These are phyloP conservation scores for Piromyces sp. DNA, from an alignment of 192 early-diverging fungal species.

Conservation along the genomic window DNA sequence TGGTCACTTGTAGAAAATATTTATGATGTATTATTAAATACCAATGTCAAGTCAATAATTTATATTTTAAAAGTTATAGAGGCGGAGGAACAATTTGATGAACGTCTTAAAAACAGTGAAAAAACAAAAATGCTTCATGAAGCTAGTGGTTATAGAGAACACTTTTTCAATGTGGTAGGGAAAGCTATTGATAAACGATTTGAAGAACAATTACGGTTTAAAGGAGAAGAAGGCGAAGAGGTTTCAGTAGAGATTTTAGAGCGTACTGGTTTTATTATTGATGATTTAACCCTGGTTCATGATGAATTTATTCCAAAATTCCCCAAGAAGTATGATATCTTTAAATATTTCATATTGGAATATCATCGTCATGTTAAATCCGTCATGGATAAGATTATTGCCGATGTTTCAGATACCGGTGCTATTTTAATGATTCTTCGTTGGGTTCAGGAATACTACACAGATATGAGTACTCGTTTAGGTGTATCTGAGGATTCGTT, in stretches of 20 bases:
- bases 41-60: slow-evolving; percentile 57
- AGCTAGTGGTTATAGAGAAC: slow-evolving; percentile 39
- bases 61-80: slow-evolving; percentile 88
- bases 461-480: slow-evolving; percentile 67
- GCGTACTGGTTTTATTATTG: slow-evolving; percentile 65
- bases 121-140: slow-evolving; percentile 19
- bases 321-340: slow-evolving; percentile 84
- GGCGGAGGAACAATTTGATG: slow-evolving; percentile 76
- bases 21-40: slow-evolving; percentile 56
- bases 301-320: slow-evolving; percentile 77
- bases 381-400: slow-evolving; percentile 53
- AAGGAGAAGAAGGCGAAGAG: slow-evolving; percentile 32
- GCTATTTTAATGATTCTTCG: slow-evolving; percentile 67
- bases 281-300: slow-evolving; percentile 72
- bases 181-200: slow-evolving; percentile 54
- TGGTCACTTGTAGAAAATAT: slow-evolving; percentile 68
- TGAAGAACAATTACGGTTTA: slow-evolving; percentile 21
- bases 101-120: slow-evolving; percentile 35
- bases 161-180: slow-evolving; percentile 58
- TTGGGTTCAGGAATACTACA: slow-evolving; percentile 85
- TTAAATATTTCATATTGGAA: slow-evolving; percentile 83
- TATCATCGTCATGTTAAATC: slow-evolving; percentile 86
- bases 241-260: slow-evolving; percentile 39
- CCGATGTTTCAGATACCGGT: slow-evolving; percentile 59
- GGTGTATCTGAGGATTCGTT: slow-evolving; percentile 74